Evolutionary conservation across 768 basidiomycete species (phyloP).

Genomic region (Terana coerulea): DNA sequence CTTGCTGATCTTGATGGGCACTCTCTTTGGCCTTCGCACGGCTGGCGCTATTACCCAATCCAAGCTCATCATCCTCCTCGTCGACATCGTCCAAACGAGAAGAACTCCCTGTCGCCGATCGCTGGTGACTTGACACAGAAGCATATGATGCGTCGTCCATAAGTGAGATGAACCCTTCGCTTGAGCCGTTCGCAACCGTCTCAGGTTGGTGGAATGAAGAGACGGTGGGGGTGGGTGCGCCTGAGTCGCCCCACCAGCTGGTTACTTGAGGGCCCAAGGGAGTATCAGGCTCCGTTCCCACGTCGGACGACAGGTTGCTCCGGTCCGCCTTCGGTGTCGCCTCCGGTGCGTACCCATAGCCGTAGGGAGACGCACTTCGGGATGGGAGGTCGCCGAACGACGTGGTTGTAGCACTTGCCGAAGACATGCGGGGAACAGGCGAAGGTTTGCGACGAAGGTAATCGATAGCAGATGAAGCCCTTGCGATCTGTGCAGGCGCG

Average conservation of each 20-base stretch:
- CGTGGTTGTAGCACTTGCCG: conserved; percentile 48
- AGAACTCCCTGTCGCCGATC: conserved; percentile 19
- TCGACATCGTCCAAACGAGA: conserved; percentile 60
- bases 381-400: conserved; percentile 45
- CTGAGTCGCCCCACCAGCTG: conserved; percentile 60
- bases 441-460: conserved; percentile 54
- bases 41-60: conserved; percentile 72
- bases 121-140: conserved; percentile 15
- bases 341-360: conserved; percentile 28
- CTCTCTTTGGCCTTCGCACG: conserved; percentile 33
- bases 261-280: conserved; percentile 11
- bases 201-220: conserved; percentile 59
- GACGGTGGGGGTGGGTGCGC: conserved; percentile 60
- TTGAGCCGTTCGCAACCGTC: conserved; percentile 28
- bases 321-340: conserved; percentile 27
- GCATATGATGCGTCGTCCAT: conserved; percentile 64
- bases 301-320: conserved; percentile 14
- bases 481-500: conserved; percentile 54
- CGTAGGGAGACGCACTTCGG: conserved; percentile 31
- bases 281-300: conserved; percentile 20
- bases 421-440: conserved; percentile 50
- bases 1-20: conserved; percentile 16
- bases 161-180: conserved; percentile 69
- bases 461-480: conserved; percentile 78
- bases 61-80: conserved; percentile 85